A percentile compares a stretch with the other conserved stretches of the same genome.
Conservation (phyloP, 1,139 yeast species). For the Diutina catenulata region DNA sequence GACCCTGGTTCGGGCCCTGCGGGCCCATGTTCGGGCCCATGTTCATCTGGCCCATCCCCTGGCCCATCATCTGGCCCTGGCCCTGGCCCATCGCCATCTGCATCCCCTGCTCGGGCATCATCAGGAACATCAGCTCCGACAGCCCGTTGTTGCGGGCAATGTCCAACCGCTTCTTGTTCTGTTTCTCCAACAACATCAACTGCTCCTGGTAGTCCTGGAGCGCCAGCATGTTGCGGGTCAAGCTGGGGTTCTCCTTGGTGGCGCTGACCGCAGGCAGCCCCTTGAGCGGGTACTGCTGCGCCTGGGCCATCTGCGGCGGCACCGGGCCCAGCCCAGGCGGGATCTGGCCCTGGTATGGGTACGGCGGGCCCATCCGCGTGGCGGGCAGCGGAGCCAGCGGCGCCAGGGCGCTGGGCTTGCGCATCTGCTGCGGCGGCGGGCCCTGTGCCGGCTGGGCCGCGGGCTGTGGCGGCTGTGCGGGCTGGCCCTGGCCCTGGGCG, state of each 20-base stretch:
- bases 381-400: conserved; percentile 2
- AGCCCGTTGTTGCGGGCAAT: conserved; percentile 31
- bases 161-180: conserved; percentile 52
- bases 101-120: conserved; percentile 12
- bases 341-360: conserved; percentile 7
- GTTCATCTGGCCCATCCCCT: conserved; percentile 1
- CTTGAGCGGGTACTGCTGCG: conserved; percentile 16
- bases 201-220: conserved; percentile 71
- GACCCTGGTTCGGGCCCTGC: too few relatives aligned
- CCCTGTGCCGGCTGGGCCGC: conserved; percentile 5
- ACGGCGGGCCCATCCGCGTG: conserved; percentile 6
- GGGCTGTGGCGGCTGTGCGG: conserved; percentile 10
- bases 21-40: too few relatives aligned
- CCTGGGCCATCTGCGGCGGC: conserved; percentile 6
- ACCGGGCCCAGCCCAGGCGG: conserved; percentile 3
- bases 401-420: conserved; percentile 2
- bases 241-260: not conserved
- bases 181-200: conserved; percentile 58
- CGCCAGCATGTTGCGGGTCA: conserved; percentile 13
- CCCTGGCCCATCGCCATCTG: not conserved
- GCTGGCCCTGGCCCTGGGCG: conserved; percentile 10
- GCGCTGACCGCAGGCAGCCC: conserved; percentile 3
- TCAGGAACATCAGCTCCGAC: conserved; percentile 11
- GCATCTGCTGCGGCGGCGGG: not conserved
- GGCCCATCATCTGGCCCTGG: conserved; percentile 4